These are phyloP conservation scores for Xylaria cubensis DNA, from an alignment of 495 filamentous ascomycete genomes.

Conservation along the genomic window DNA sequence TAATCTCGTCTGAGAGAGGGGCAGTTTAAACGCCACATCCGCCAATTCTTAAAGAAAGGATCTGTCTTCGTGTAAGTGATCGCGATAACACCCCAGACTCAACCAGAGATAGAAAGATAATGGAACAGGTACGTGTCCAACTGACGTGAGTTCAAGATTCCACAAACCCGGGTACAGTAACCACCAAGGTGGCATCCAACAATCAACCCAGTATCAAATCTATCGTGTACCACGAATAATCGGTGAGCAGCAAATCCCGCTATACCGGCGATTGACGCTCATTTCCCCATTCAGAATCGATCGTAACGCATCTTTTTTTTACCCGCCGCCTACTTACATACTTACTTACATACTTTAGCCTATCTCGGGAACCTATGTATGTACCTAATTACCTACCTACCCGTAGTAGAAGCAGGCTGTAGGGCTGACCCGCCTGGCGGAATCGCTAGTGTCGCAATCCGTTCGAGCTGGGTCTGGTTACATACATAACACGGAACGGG, in stretches of 20 bases:
- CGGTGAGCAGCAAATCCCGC: background rate
- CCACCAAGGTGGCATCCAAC: background rate
- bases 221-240: background rate
- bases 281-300: background rate
- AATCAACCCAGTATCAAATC: background rate
- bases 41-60: background rate
- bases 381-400: background rate
- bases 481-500: background rate
- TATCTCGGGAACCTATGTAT: background rate
- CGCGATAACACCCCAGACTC: background rate
- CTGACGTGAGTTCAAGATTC: background rate
- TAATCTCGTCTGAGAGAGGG: background rate
- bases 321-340: background rate
- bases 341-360: background rate
- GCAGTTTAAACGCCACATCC: background rate
- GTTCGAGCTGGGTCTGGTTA: background rate
- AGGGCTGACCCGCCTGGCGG: slow-evolving; percentile 3
- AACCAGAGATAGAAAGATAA: background rate
- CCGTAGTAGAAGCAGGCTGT: background rate
- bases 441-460: background rate
- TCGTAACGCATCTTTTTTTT: background rate
- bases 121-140: background rate
- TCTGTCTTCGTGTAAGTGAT: background rate
- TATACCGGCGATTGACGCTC: background rate
- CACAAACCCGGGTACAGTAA: background rate